These are phyloP conservation scores for Malus orientalis DNA, from an alignment of 306 rosid species.

Conservation along the genomic window DNA sequence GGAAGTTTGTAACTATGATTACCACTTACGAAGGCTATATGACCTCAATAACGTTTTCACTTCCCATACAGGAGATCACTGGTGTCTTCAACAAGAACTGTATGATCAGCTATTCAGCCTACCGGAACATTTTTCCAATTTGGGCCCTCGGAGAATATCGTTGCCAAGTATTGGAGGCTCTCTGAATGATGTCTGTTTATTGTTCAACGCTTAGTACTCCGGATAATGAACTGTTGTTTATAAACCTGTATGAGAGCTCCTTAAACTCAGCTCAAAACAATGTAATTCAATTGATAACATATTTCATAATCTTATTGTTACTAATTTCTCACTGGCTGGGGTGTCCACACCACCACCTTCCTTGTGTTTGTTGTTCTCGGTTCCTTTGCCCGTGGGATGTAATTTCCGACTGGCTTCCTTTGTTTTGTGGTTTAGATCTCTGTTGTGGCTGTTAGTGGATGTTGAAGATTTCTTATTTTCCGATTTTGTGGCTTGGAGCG, in stretches of 20 bases:
- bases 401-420: too few relatives aligned
- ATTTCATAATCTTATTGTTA: background rate
- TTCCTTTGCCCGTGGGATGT: too few relatives aligned
- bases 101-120: constrained; percentile 36
- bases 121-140: constrained; percentile 22
- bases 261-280: background rate
- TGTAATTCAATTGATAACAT: background rate
- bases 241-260: background rate
- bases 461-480: too few relatives aligned
- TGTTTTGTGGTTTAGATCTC: too few relatives aligned
- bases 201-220: background rate
- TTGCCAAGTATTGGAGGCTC: constrained; percentile 18
- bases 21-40: too few relatives aligned
- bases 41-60: background rate
- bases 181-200: background rate
- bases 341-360: too few relatives aligned
- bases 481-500: too few relatives aligned
- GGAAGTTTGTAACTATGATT: too few relatives aligned
- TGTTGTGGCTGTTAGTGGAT: too few relatives aligned
- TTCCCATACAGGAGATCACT: constrained; percentile 26
- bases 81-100: constrained; percentile 39
- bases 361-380: too few relatives aligned
- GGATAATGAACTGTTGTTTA: background rate
- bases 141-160: constrained; percentile 21
- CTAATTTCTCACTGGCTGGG: background rate